Evolutionary conservation across 768 basidiomycete genomes (phyloP), one percentile per base, ranked within the genome.

Genomic region (Boletus pseudo-olivaceus): DNA sequence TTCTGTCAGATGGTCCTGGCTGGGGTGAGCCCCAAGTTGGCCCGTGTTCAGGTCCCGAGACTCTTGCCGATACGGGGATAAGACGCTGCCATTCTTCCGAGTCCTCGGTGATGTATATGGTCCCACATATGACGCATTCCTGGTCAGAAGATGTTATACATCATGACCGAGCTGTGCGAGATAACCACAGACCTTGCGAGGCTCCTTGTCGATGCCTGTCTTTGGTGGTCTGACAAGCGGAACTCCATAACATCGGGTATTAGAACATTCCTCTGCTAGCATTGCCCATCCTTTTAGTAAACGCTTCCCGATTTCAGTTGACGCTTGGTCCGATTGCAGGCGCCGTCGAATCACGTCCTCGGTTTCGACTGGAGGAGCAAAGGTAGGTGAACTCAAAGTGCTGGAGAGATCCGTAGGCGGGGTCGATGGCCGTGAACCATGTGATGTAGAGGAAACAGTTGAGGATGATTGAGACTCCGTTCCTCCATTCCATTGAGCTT

Each of bases 231-330:
- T 76, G 55, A 93, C 86, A 14, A 94, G 81, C n/a, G 92, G 93
- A 7, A 93, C 76, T 12, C 90, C 90, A 69, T 83, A 86, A 64
- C 93, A 94, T 23, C 72, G 67, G 5, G 66, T 59, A 61, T 82
- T 87, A 0, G 83, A 82, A 64, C 93, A 94, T 71, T 92, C 90
- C 35, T 93, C 90, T 23, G 79, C 89, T n/a, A 94, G 76, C 88
- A 94, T 90, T 0, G 92, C 83, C 89, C 90, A 94, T 38, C 88
- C 92, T 62, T 82, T 84, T 43, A 94, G 71, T 55, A 94, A 75
- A 26, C 83, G 80, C 57, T 81, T 85, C 41, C 88, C 93, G 30
- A 94, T 89, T 63, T 88, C 87, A 47, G 83, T 72, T 3, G 90
- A 90, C 15, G 93, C 92, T 38, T 69, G 73, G 66, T 94, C 91